Conservation (phyloP, 805 yeast genomes). For the Debaryomyces hansenii region DNA sequence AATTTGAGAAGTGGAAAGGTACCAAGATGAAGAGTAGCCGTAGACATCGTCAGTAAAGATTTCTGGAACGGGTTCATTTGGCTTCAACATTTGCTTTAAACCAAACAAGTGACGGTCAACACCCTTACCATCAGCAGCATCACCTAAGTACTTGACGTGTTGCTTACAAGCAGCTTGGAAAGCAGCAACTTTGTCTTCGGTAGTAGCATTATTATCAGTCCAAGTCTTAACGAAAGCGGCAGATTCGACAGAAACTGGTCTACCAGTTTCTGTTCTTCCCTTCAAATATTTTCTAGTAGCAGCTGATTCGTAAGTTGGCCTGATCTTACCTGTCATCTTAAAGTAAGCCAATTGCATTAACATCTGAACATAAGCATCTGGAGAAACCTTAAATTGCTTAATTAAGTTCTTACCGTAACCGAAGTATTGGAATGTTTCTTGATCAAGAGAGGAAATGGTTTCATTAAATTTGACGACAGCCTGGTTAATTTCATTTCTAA, state of each 20-base stretch:
- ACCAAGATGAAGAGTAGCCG: conserved; percentile 80
- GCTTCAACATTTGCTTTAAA: conserved; percentile 64
- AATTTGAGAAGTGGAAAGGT: conserved; percentile 83
- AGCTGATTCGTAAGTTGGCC: conserved; percentile 96
- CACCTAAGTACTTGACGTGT: conserved; percentile 71
- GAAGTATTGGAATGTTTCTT: conserved; percentile 75
- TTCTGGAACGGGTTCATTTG: conserved; percentile 61
- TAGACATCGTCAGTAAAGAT: conserved; percentile 76
- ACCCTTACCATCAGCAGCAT: conserved; percentile 84
- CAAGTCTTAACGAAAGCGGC: conserved; percentile 71
- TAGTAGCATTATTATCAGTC: conserved; percentile 53
- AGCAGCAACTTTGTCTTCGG: conserved; percentile 58
- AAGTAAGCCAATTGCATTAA: conserved; percentile 86
- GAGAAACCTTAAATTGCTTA: conserved; percentile 81
- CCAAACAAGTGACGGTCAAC: conserved; percentile 95
- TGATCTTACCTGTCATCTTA: conserved; percentile 72
- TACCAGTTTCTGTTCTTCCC: conserved; percentile 94
- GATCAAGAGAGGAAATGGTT: conserved; percentile 66
- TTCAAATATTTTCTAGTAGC: conserved; percentile 85
- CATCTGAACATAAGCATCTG: conserved; percentile 93
- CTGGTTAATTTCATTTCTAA: conserved; percentile 48
- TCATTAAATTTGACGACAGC: conserved; percentile 60
- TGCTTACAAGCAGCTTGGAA: conserved; percentile 71
- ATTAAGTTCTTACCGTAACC: conserved; percentile 86
- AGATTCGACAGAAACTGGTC: conserved; percentile 76